These are phyloP conservation scores for Microascus cirrosus DNA, from an alignment of 2,329 filamentous ascomycete species.

Conservation along the genomic window DNA sequence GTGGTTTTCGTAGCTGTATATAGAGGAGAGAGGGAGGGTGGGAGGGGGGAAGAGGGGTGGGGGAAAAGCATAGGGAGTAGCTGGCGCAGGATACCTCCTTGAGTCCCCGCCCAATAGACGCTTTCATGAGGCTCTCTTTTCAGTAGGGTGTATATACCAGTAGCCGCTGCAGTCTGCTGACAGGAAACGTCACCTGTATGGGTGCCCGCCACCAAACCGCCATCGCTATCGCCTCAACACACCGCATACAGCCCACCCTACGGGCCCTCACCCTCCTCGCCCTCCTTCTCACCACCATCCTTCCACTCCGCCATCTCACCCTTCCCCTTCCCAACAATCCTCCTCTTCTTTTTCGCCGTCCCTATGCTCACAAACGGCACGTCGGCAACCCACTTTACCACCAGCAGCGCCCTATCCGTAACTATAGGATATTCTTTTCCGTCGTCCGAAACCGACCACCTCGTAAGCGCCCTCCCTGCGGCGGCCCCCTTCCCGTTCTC, in stretches of 20 bases:
- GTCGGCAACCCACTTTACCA: not conserved
- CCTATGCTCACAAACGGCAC: conserved; percentile 8
- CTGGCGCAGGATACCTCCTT: not conserved
- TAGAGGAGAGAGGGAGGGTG: not conserved
- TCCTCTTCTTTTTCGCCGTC: conserved; percentile 4
- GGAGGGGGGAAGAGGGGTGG: not conserved
- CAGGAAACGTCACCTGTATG: conserved; percentile 1
- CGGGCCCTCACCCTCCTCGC: not conserved
- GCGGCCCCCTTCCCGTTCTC: not conserved
- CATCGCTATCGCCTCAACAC: not conserved
- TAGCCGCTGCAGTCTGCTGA: not conserved
- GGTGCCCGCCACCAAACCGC: not conserved
- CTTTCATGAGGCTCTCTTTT: not conserved
- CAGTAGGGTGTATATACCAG: not conserved
- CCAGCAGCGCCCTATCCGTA: conserved; percentile 18
- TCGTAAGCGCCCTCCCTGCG: not conserved
- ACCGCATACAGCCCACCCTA: not conserved
- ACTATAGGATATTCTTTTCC: conserved; percentile 6
- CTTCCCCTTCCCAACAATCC: not conserved
- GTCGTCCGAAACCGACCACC: conserved; percentile 4
- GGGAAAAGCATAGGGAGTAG: not conserved
- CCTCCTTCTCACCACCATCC: not conserved
- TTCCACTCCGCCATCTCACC: not conserved
- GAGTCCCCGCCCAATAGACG: not conserved
- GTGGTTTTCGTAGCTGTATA: not conserved